Base-by-base conservation (phyloP, 2,329 filamentous ascomycete genomes). In the Neonectria hederae region DNA sequence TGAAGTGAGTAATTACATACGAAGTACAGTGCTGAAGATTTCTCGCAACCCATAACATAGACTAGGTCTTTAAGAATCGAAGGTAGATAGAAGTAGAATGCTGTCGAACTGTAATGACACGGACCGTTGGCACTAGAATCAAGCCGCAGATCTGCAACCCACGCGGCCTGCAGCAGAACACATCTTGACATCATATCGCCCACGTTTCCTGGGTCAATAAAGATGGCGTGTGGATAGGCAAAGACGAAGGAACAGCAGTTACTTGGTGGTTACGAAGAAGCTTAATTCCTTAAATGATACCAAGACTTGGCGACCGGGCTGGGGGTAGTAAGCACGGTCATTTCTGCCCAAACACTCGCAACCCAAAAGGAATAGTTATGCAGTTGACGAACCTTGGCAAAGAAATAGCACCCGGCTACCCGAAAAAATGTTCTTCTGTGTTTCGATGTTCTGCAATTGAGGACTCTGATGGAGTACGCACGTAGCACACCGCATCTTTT, bases 201-300 rank as follows among this genome's bases (percentile, higher is more conserved):
- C 26, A 22, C 26, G 24, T 55, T 45, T 43, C 17, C 13, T 17
- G 40, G 35, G 26, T 35, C n/a, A 22, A 46, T 45, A 13, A 24
- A 55, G 5, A 35, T 28, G 43, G 13, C 40, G 17, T 46, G 40
- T 43, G 26, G 40, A 55, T 28, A 55, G 46, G 10, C 1, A 17
- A n/a, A 10, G 21, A 19, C 40, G 3, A 55, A 3, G n/a, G 21
- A 32, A 43, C 43, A 42, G 21, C 14, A 32, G 22, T 19, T 4
- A 7, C 4, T 7, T 26, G n/a, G 24, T 35, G 14, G 22, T 7
- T 22, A 19, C 22, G 21, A 40, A 19, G 35, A 54, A 54, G 35
- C 32, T 54, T 43, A 43, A 42, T 54, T 43, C 22, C 24, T 54
- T 55, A 45, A 46, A 45, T n/a, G 24, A 45, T 30, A 7, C 19